Conservation (phyloP, 345 rosid species). For the Euphorbia pulcherrima region DNA sequence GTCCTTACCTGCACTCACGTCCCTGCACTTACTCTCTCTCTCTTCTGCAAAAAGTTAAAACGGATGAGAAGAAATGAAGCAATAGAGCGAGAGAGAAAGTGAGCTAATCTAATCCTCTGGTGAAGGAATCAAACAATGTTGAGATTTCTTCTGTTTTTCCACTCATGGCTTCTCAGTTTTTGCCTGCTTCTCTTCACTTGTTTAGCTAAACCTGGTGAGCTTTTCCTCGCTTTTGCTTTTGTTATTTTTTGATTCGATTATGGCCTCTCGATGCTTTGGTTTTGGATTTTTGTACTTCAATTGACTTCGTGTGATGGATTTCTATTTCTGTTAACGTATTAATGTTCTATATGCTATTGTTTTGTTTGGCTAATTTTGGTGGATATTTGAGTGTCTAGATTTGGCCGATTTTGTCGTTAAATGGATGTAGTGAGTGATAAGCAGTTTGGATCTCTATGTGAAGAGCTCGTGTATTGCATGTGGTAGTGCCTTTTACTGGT, state of each 20-base stretch:
- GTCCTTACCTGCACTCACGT: constrained; percentile 14
- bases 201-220: constrained; percentile 18
- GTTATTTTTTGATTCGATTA: background rate
- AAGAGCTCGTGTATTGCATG: too few relatives aligned
- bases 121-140: constrained; percentile 13
- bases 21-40: background rate
- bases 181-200: constrained; percentile 14
- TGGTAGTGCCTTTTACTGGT: background rate
- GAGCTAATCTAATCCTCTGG: background rate
- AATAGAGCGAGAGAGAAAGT: background rate
- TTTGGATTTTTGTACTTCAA: background rate
- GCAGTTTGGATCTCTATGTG: constrained; percentile 4
- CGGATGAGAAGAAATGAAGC: background rate
- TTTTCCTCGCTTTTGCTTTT: background rate
- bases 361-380: background rate
- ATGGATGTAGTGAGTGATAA: background rate
- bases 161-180: constrained; percentile 8
- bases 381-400: background rate
- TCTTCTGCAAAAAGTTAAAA: background rate
- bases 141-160: constrained; percentile 2
- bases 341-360: background rate
- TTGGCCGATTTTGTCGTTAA: too few relatives aligned
- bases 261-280: background rate
- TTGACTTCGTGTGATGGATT: background rate
- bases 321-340: background rate